Percentiles rank a stretch among this genome's conserved stretches.
These are phyloP conservation scores for Yamadazyma kanchanaburiensis DNA, from an alignment of 1,139 yeast species.

Conservation along the genomic window DNA sequence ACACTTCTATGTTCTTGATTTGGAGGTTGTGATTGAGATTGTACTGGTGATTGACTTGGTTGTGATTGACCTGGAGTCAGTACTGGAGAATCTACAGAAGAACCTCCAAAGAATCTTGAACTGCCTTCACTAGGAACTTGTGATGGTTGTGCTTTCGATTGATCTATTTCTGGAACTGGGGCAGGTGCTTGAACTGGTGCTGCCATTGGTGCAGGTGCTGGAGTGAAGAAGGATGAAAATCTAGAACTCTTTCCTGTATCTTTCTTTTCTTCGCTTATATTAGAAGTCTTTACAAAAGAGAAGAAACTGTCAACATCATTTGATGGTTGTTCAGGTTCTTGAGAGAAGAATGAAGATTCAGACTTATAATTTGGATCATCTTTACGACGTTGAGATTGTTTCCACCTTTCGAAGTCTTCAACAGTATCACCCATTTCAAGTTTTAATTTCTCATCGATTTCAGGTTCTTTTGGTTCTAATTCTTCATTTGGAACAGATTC, in stretches of 20 bases:
- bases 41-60: too few relatives aligned
- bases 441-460: slow-evolving; percentile 27
- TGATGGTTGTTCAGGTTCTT: slow-evolving; percentile 11
- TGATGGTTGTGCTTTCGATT: too few relatives aligned
- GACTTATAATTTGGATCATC: slow-evolving; percentile 23
- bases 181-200: neutral
- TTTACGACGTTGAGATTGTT: slow-evolving; percentile 36
- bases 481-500: slow-evolving; percentile 1
- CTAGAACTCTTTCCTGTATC: slow-evolving; percentile 35
- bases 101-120: slow-evolving; percentile 17
- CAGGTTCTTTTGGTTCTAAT: too few relatives aligned
- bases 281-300: slow-evolving; percentile 38
- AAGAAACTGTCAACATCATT: slow-evolving; percentile 54
- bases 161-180: too few relatives aligned
- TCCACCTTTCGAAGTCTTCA: slow-evolving; percentile 73
- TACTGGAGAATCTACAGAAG: slow-evolving; percentile 2
- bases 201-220: slow-evolving; percentile 3
- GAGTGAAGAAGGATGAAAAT: slow-evolving; percentile 31
- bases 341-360: neutral
- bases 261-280: slow-evolving; percentile 7
- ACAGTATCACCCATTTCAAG: slow-evolving; percentile 56
- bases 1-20: neutral
- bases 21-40: too few relatives aligned
- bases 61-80: too few relatives aligned
- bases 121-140: slow-evolving; percentile 1